Evolutionary conservation across 176 grass and related monocot species (phyloP), one percentile per base, ranked within the genome.

Genomic region (Eremochloa ophiuroides): DNA sequence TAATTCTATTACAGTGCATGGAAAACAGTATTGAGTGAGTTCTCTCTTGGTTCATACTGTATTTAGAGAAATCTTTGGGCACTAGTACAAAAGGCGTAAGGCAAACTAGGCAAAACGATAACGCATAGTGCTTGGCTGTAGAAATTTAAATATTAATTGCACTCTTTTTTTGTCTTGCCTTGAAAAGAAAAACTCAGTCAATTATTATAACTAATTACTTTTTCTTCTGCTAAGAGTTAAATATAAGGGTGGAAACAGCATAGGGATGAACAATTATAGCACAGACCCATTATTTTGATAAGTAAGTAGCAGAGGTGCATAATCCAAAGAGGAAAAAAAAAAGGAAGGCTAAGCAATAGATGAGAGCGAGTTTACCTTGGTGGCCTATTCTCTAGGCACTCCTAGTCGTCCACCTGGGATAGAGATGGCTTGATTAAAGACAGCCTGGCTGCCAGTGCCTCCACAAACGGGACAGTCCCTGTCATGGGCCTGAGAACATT

Each of bases 391-490:
- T 91, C 51, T 69, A 95, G 71, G 82, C 79, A 95, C 38, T 93
- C 88, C 18, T n/a, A n/a, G n/a, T n/a, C n/a, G n/a, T 89, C 65
- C 69, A 98, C 84, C 76, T 91, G 88, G 40, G 81, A 89, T 22
- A 91, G 64, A 63, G 90, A 95, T 65, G 95, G 92, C 42, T 93
- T 93, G 79, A 98, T 93, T 58, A 98, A 89, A 71, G 92, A 92
- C 7, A 98, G 85, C 78, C 92, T 82, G 53, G 92, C 92, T 51
- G 90, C 90, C 59, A 98, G 71, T 14, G 95, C 92, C 63, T 93
- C 86, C 76, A 95, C 92, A 93, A 98, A 98, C 42, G 88, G 92
- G 77, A 98, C 89, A 72, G 86, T 66, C 66, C 95, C 95, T 34
- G 82, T 93, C 95, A 98, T 98, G 48, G 95, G 92, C 79, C 95